Evolutionary conservation across 257 asterid species (phyloP).

Genomic region (Solanum chilense): DNA sequence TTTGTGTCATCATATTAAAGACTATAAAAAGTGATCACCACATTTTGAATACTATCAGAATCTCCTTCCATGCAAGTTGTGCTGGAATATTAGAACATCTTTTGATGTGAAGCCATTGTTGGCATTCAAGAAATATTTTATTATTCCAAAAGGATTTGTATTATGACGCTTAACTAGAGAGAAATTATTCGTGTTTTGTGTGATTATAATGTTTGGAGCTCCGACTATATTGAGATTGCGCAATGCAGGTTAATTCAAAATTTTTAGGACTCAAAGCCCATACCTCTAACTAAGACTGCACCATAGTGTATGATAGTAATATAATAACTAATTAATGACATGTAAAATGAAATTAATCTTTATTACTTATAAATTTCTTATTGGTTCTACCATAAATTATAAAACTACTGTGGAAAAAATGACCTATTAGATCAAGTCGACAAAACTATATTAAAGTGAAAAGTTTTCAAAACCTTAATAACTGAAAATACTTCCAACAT

Average conservation of each 20-base stretch:
- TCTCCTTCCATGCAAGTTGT: background rate
- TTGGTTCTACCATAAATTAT: background rate
- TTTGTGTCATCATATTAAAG: constrained; percentile 16
- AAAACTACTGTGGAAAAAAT: background rate
- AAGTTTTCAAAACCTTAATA: background rate
- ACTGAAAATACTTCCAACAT: background rate
- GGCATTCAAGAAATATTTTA: background rate
- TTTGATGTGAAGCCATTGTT: background rate
- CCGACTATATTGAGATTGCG: too few species aligned
- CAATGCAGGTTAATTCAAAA: background rate
- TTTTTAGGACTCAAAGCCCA: background rate
- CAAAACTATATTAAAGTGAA: background rate
- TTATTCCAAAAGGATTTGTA: background rate
- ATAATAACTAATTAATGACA: background rate
- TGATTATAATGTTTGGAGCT: background rate
- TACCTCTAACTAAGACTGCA: background rate
- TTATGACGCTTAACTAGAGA: background rate
- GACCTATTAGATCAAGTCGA: background rate
- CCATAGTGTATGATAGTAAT: too few species aligned
- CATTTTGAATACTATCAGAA: background rate
- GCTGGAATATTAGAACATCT: background rate
- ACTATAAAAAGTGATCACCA: background rate
- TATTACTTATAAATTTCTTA: background rate
- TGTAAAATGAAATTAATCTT: background rate
- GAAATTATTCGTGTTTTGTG: background rate